A percentile compares a stretch with the other conserved stretches of the same genome.
Conservation (phyloP, 192 early-diverging fungal species). For the Coemansia sp. region DNA sequence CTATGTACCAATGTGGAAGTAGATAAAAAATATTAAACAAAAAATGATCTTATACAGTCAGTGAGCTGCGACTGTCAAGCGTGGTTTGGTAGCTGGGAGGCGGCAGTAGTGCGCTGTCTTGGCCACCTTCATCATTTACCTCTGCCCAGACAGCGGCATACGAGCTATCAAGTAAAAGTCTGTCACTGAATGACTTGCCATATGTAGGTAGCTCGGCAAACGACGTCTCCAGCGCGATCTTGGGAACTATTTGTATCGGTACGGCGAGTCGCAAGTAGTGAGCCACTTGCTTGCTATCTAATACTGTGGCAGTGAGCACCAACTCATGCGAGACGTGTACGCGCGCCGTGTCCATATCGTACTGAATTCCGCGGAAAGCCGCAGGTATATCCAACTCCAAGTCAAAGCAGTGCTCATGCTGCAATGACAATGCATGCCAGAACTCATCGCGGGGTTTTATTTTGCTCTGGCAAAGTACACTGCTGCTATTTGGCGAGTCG, state of each 20-base stretch:
- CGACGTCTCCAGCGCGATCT: slow-evolving; percentile 13
- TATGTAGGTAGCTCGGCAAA: slow-evolving; percentile 41
- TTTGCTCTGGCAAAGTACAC: slow-evolving; percentile 14
- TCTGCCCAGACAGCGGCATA: background rate
- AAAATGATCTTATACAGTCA: background rate
- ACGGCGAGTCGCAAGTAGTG: slow-evolving; percentile 37
- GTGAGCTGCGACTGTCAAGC: background rate
- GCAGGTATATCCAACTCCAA: slow-evolving; percentile 28
- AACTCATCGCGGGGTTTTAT: background rate
- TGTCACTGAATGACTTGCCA: slow-evolving; percentile 19
- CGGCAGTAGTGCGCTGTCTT: background rate
- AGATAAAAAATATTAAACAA: background rate
- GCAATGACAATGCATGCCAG: slow-evolving; percentile 18
- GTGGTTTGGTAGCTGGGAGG: slow-evolving; percentile 28
- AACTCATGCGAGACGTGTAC: slow-evolving; percentile 41
- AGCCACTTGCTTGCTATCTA: slow-evolving; percentile 23
- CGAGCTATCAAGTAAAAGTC: slow-evolving; percentile 24
- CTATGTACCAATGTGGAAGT: background rate
- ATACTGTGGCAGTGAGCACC: slow-evolving; percentile 38
- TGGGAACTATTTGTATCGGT: slow-evolving; percentile 26
- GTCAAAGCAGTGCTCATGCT: slow-evolving; percentile 32
- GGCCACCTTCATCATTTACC: background rate
- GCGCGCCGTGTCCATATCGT: slow-evolving; percentile 31
- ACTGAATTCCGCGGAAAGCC: slow-evolving; percentile 32
- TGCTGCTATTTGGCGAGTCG: slow-evolving; percentile 17